Conservation (phyloP, 208 protist genomes). For the Crithidia thermophila region DNA sequence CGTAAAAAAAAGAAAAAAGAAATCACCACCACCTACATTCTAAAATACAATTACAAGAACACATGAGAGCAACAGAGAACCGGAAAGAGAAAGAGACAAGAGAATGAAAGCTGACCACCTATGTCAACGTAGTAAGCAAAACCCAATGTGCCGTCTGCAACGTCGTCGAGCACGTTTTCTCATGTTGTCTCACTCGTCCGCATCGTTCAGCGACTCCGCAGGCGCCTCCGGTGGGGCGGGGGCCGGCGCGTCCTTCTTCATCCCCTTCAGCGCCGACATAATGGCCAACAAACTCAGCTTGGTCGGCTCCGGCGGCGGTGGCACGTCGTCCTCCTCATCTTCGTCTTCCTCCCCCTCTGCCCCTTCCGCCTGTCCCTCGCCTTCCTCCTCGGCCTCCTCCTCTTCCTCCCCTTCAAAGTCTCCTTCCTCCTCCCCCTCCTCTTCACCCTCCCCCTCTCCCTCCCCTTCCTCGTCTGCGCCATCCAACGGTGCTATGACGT, state of each 20-base stretch:
- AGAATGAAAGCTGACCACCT: no score
- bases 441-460: conserved; percentile 1
- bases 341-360: not conserved
- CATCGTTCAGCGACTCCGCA: conserved; percentile 5
- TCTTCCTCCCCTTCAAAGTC: conserved; percentile 5
- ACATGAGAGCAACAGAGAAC: not conserved
- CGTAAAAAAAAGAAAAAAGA: not conserved
- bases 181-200: no score
- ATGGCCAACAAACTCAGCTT: conserved; percentile 66
- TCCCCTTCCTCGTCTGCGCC: conserved; percentile 3
- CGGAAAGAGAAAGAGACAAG: not conserved
- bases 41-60: no score
- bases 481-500: not conserved
- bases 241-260: conserved; percentile 35
- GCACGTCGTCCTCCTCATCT: not conserved
- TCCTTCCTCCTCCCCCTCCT: not conserved
- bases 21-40: no score
- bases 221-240: not conserved
- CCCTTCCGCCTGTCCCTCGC: not conserved
- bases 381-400: conserved; percentile 5
- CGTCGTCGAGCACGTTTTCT: no score
- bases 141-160: no score
- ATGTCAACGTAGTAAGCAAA: no score
- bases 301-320: conserved; percentile 14
- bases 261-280: conserved; percentile 50